Evolutionary conservation across 306 rosid genomes (phyloP).

Genomic region (Casuarina cunninghamiana): DNA sequence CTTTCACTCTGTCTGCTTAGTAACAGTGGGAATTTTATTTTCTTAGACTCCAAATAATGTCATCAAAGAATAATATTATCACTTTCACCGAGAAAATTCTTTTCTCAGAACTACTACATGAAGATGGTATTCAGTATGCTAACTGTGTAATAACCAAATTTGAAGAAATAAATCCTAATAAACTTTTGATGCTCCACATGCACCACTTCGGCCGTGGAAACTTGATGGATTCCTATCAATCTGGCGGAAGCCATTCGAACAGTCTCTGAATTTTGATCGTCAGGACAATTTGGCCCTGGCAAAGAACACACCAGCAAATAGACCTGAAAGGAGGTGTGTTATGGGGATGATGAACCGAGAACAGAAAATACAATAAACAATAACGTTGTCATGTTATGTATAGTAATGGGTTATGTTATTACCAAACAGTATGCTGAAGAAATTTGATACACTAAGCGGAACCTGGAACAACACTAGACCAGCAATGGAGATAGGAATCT

Average conservation of each 20-base stretch:
- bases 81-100: background rate
- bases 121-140: background rate
- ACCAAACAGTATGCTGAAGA: constrained; percentile 86
- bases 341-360: background rate
- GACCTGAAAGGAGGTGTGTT: constrained; percentile 50
- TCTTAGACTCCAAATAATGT: no score
- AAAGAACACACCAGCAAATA: constrained; percentile 81
- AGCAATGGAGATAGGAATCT: constrained; percentile 82
- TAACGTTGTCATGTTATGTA: background rate
- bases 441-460: constrained; percentile 62
- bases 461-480: constrained; percentile 77
- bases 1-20: no score
- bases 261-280: background rate
- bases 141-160: background rate
- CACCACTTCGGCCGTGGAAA: background rate
- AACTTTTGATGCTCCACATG: background rate
- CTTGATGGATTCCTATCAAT: background rate
- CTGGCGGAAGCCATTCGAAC: background rate
- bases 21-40: no score
- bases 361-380: background rate
- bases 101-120: background rate
- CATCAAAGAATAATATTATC: no score
- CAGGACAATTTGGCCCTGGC: constrained; percentile 81
- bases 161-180: background rate
- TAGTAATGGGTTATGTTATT: constrained; percentile 27